Evolutionary conservation across 192 early-diverging fungal species (phyloP).

Genomic region (Anaeromyces robustus): DNA sequence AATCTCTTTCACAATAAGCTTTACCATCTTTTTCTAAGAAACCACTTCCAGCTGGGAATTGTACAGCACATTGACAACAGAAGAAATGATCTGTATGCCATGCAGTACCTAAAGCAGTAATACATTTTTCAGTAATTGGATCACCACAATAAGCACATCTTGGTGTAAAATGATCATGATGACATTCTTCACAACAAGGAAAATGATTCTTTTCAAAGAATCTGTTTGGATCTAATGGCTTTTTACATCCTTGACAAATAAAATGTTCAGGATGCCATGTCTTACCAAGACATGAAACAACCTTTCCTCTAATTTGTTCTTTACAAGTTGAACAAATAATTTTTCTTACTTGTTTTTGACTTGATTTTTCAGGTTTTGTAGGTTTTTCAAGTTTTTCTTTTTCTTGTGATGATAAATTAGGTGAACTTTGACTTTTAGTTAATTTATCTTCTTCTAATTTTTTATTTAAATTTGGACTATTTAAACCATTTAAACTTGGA

Average conservation of each 20-base stretch:
- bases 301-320: not conserved
- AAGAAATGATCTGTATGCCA: constrained; percentile 28
- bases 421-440: not conserved
- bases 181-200: not conserved
- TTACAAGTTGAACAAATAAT: not conserved
- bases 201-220: constrained; percentile 9
- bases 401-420: not conserved
- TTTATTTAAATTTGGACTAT: not conserved
- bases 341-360: not conserved
- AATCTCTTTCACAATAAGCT: constrained; percentile 17
- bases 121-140: constrained; percentile 13
- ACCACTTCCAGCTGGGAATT: not conserved
- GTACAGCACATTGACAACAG: constrained; percentile 18
- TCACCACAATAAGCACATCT: constrained; percentile 16
- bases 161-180: not conserved
- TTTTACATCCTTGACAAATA: constrained; percentile 6
- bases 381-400: not conserved
- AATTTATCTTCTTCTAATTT: not conserved
- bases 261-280: constrained; percentile 16
- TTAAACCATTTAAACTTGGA: not conserved
- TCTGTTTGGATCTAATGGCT: constrained; percentile 5
- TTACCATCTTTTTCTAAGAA: constrained; percentile 6
- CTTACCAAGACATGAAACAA: constrained; percentile 4
- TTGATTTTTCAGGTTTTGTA: not conserved
- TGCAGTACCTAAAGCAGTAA: constrained; percentile 10